These are phyloP conservation scores for Rhodotorula sp. DNA, from an alignment of 1,284 basidiomycete genomes.

Conservation along the genomic window DNA sequence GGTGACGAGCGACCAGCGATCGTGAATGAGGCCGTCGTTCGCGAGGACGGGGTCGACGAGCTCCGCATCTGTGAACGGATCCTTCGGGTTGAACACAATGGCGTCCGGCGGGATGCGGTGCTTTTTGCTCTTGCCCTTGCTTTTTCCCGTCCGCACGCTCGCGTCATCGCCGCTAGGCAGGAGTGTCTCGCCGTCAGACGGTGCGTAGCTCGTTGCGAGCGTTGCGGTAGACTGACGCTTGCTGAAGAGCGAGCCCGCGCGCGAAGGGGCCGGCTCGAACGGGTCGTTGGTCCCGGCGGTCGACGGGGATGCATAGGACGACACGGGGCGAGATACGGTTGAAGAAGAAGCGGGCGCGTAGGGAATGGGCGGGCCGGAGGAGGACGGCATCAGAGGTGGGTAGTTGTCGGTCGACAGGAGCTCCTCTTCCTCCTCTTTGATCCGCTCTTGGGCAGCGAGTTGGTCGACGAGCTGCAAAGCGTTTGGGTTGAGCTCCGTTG, in stretches of 20 bases:
- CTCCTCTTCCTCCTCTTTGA: slow-evolving; percentile 37
- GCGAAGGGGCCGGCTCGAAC: slow-evolving; percentile 5
- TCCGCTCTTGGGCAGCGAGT: slow-evolving; percentile 26
- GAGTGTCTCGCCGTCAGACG: background rate
- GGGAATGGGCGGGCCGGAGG: slow-evolving; percentile 1
- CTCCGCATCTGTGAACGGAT: slow-evolving; percentile 20
- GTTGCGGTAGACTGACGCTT: background rate
- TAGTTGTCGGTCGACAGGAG: slow-evolving; percentile 2
- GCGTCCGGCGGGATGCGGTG: slow-evolving; percentile 7
- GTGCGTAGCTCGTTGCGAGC: background rate
- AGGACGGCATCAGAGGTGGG: background rate
- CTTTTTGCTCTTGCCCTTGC: slow-evolving; percentile 13
- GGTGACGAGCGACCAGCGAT: slow-evolving; percentile 30
- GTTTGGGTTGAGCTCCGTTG: background rate
- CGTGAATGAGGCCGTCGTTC: slow-evolving; percentile 34
- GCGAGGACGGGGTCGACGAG: slow-evolving; percentile 35
- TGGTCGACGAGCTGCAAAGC: slow-evolving; percentile 31
- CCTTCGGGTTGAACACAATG: slow-evolving; percentile 14
- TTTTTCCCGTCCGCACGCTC: background rate
- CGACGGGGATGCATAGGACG: background rate
- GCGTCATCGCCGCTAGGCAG: background rate
- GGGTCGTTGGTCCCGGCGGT: background rate
- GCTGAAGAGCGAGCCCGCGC: slow-evolving; percentile 3
- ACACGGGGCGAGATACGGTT: background rate
- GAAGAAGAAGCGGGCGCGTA: slow-evolving; percentile 4